These are phyloP conservation scores for Trichosanthes truncata DNA, from an alignment of 306 rosid species.

Conservation along the genomic window DNA sequence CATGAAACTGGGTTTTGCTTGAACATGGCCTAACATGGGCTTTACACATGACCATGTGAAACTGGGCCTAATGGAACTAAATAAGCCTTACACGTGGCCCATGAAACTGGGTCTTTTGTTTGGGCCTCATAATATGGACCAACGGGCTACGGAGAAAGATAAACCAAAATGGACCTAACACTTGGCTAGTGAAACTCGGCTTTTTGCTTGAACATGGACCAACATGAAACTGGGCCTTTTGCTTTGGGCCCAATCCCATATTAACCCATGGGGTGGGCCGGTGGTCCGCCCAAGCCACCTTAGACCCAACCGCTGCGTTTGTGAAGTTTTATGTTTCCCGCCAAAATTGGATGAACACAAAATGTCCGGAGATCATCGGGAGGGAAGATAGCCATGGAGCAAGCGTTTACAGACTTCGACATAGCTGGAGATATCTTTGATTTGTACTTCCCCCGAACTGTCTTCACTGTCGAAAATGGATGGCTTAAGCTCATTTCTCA, in stretches of 20 bases:
- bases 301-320: neutral
- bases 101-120: neutral
- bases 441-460: slow-evolving; percentile 53
- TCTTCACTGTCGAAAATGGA: slow-evolving; percentile 47
- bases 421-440: slow-evolving; percentile 19
- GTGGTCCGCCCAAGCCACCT: neutral
- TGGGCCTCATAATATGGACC: neutral
- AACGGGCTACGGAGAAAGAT: neutral
- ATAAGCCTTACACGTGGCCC: too few relatives aligned
- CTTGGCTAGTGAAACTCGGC: neutral
- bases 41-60: too few relatives aligned
- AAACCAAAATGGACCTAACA: too few relatives aligned
- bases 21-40: too few relatives aligned
- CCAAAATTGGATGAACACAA: slow-evolving; percentile 20
- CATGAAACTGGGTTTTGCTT: too few relatives aligned
- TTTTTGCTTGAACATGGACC: neutral
- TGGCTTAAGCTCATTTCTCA: slow-evolving; percentile 45
- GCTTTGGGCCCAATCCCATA: neutral
- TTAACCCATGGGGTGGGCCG: neutral
- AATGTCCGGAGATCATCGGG: slow-evolving; percentile 9
- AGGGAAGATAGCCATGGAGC: slow-evolving; percentile 8
- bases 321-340: slow-evolving; percentile 13
- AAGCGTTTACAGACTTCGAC: slow-evolving; percentile 16
- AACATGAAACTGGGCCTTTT: neutral
- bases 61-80: too few relatives aligned